Base-by-base conservation (phyloP, 1,284 basidiomycete genomes). In the Exobasidium rhododendri region DNA sequence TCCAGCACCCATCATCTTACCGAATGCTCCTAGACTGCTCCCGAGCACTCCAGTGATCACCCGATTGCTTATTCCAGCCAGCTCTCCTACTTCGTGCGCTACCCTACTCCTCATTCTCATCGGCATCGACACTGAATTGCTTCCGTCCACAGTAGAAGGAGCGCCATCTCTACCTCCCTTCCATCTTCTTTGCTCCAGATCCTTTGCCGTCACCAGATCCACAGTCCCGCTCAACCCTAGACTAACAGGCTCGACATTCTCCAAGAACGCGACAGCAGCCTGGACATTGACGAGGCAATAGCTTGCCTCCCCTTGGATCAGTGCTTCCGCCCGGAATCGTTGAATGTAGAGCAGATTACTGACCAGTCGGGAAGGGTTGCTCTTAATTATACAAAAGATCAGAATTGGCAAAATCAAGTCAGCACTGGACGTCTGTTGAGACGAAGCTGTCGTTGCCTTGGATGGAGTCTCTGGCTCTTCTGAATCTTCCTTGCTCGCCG, bases 241-340 rank as follows among this genome's bases (percentile, higher is more conserved):
- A 4, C 87, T 89, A 6, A 85, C 86, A 56, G 94, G 83, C 79
- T 94, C 91, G 26, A 96, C 91, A 72, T 92, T 90, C 81, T 94
- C 91, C 45, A 97, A 82, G 78, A 96, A 97, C 74, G 94, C 92
- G 1, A 91, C 90, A 0, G 93, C 92, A 4, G 94, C 94, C 82
- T 94, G 87, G 31, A 94, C 83, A 80, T 96, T 97, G 77, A 96
- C 90, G 30, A 94, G 84, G 67, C 92, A 96, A 77, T 94, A 97
- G 58, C 86, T 87, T 68, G 91, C 89, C 75, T 96, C 92, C 3
- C 56, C 56, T 3, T 87, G 82, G n/a, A 84, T 82, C 49, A 89
- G 83, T 3, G 85, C 83, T 57, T 88, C 86, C 5, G 83, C 80
- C 28, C 92, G 83, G 81, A 91, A 97, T 22, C 94, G 86, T 69